phyloP scores from a whole-genome alignment of 495 filamentous ascomycete genomes.

The Talaromyces adpressus region DNA sequence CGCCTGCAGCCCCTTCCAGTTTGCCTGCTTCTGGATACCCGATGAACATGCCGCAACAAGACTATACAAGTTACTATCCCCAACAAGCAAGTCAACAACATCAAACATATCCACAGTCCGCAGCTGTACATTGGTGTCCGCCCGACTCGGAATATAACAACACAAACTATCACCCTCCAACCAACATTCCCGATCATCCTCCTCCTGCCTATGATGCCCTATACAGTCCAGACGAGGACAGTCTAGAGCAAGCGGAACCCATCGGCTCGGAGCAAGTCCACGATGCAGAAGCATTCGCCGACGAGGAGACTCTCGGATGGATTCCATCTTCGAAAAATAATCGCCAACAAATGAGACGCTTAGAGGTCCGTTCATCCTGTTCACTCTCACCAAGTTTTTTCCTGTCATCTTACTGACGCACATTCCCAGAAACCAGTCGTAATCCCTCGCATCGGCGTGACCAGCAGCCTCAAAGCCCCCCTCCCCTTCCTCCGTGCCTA shows the following conservation, averaged over 20 bases:
- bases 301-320: neutral
- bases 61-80: neutral
- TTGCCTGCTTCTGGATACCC: neutral
- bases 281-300: neutral
- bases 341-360: neutral
- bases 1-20: neutral
- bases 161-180: neutral
- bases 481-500: slow-evolving; percentile 11
- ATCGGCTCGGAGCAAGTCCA: neutral
- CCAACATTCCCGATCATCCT: neutral
- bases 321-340: neutral
- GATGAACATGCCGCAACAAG: neutral
- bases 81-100: neutral
- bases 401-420: too few relatives aligned
- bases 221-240: neutral
- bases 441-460: neutral
- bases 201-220: neutral
- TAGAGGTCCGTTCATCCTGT: neutral
- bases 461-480: neutral
- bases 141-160: neutral
- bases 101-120: neutral
- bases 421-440: slow-evolving; percentile 8
- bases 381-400: too few relatives aligned
- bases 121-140: neutral
- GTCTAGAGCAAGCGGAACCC: neutral